Base-by-base conservation (phyloP, 163 green algal species). In the Scenedesmus sp. region DNA sequence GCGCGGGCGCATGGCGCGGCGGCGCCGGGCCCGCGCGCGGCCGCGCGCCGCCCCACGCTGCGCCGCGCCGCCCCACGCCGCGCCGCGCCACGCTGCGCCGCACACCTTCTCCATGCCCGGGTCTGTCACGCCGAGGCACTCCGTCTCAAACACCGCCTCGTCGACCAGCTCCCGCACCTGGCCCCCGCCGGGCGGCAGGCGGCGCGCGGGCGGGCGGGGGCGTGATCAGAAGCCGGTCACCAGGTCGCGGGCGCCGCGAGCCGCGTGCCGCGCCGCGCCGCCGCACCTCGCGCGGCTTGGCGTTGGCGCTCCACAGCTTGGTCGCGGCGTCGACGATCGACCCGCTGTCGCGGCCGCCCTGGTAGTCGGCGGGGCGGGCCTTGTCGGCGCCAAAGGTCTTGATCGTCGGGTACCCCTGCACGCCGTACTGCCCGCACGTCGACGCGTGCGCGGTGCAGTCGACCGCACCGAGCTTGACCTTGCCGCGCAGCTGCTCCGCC, bases 401-500 rank as follows among this genome's bases (percentile, higher is more conserved):
- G 75, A 97, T 87, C 50, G 92, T 96, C 34, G 92, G 92, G 82
- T 93, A 97, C n/a, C 92, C 92, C 60, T 93, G 87, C 24, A 96
- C 83, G 29, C 86, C 83, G 57, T 87, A 95, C 29, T 92, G 71
- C 3, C 50, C 20, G 69, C 83, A 92, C 3, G 81, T 73, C 1
- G 57, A 60, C 83, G 91, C 79, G 67, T 93, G 76, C 3, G 33
- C 81, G 0, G 91, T 96, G 84, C 94, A 98, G 85, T 98, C 92
- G 34, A 98, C 92, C 1, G 94, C 93, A 10, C 88, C 94, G 24
- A 98, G 48, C 51, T 93, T 93, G 57, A 98, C 91, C 66, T 90
- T 91, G 56, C 91, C 94, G 44, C 89, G 73, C 26, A 97, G 74
- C 58, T 88, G 22, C 42, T 34, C 60, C 9, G 92, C 92, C 7